Conservation (phyloP, 805 yeast species). For the Pichia thaimueangensis region DNA sequence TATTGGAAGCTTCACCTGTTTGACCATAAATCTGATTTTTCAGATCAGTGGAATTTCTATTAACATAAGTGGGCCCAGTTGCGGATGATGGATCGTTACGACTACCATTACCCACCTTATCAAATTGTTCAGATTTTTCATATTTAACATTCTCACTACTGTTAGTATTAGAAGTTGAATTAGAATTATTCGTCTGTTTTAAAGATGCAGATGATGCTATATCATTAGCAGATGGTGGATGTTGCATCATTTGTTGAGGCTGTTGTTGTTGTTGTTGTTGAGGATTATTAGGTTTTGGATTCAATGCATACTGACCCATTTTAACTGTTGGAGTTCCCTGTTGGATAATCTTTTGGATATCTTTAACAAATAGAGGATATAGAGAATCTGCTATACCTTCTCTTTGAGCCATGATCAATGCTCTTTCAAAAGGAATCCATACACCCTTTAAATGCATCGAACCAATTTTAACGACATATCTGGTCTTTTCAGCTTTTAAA, state of each 20-base stretch:
- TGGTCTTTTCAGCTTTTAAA: conserved; percentile 55
- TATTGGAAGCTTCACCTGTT: too few relatives aligned
- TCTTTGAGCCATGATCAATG: conserved; percentile 60
- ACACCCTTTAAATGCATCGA: conserved; percentile 71
- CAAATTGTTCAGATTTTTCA: too few relatives aligned
- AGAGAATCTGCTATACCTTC: conserved; percentile 55
- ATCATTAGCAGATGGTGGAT: background rate
- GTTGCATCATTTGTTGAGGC: background rate
- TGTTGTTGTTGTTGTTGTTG: conserved; percentile 3
- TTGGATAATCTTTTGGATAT: conserved; percentile 44
- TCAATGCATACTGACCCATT: conserved; percentile 17
- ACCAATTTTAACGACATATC: conserved; percentile 70
- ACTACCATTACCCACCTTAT: too few relatives aligned
- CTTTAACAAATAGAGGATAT: conserved; percentile 58
- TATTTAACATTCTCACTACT: background rate
- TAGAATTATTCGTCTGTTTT: background rate
- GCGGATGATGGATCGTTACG: too few relatives aligned
- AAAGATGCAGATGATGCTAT: background rate
- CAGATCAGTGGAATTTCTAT: too few relatives aligned
- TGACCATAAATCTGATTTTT: too few relatives aligned
- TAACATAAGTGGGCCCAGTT: too few relatives aligned
- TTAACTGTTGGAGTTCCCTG: conserved; percentile 32
- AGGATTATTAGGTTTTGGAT: conserved; percentile 2
- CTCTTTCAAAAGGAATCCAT: conserved; percentile 71
- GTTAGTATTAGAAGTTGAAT: too few relatives aligned